Percentiles rank a stretch among this genome's conserved stretches.
Conservation (phyloP, 495 filamentous ascomycete species). For the Sordaria brevicollis region DNA sequence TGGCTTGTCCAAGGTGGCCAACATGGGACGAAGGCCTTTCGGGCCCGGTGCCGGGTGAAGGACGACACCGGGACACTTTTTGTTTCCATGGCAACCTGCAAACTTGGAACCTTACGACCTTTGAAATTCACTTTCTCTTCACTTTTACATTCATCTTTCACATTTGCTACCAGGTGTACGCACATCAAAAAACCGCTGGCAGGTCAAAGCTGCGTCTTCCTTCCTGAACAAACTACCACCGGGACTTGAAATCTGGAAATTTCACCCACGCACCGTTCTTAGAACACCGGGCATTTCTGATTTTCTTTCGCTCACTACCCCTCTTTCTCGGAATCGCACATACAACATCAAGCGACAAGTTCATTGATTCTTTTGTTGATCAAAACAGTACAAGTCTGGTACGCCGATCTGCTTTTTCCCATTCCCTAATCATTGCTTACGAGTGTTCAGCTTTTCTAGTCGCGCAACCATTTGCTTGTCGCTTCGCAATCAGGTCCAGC, state of each 20-base stretch:
- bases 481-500: not conserved
- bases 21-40: not conserved
- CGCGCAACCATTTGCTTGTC: not conserved
- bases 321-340: not conserved
- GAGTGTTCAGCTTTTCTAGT: not conserved
- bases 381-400: not conserved
- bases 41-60: not conserved
- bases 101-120: not conserved
- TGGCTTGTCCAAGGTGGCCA: not conserved
- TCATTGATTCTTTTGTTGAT: not conserved
- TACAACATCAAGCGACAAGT: not conserved
- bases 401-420: not conserved
- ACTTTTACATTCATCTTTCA: not conserved
- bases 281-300: not conserved
- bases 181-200: not conserved
- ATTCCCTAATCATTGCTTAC: not conserved
- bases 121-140: not conserved
- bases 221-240: not conserved
- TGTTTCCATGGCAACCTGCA: not conserved
- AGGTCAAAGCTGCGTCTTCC: not conserved
- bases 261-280: not conserved
- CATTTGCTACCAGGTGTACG: not conserved
- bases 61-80: not conserved
- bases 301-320: not conserved
- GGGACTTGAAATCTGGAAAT: not conserved